A percentile compares a stretch with the other conserved stretches of the same genome.
phyloP scores from a whole-genome alignment of 2,329 filamentous ascomycete genomes.

The Ceratocystis harringtonii region DNA sequence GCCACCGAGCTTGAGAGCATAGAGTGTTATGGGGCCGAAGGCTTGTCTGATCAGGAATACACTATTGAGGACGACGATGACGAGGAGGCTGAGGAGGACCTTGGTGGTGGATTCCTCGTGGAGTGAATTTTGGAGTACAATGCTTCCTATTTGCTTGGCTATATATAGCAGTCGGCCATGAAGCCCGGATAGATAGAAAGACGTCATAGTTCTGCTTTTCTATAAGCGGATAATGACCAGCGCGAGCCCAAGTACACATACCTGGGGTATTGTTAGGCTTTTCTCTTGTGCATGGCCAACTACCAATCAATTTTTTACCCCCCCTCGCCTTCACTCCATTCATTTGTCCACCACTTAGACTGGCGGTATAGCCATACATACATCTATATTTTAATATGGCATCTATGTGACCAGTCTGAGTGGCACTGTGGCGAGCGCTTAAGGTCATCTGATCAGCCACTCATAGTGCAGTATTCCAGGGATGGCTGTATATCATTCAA shows the following conservation, averaged over 20 bases:
- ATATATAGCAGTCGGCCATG: not conserved
- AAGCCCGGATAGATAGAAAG: not conserved
- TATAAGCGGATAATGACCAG: not conserved
- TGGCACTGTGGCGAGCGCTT: not conserved
- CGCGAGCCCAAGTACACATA: not conserved
- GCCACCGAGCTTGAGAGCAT: not conserved
- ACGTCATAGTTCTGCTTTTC: not conserved
- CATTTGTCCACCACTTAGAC: no score
- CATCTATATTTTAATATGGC: not conserved
- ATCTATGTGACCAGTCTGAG: not conserved
- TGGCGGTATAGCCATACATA: no score
- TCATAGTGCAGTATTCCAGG: not conserved
- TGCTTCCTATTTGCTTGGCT: not conserved
- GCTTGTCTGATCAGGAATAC: not conserved
- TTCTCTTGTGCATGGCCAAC: no score
- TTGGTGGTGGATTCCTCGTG: constrained; percentile 9
- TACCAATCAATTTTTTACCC: no score
- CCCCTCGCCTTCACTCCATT: no score
- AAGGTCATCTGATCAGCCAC: not conserved
- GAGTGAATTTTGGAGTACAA: not conserved
- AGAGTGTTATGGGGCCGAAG: not conserved
- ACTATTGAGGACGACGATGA: constrained; percentile 10
- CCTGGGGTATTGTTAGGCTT: no score
- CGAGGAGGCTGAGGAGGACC: constrained; percentile 1
- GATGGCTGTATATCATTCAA: not conserved